Evolutionary conservation across 352 stramenopile species (phyloP).

Genomic region (Globisporangium cylindrosporum): DNA sequence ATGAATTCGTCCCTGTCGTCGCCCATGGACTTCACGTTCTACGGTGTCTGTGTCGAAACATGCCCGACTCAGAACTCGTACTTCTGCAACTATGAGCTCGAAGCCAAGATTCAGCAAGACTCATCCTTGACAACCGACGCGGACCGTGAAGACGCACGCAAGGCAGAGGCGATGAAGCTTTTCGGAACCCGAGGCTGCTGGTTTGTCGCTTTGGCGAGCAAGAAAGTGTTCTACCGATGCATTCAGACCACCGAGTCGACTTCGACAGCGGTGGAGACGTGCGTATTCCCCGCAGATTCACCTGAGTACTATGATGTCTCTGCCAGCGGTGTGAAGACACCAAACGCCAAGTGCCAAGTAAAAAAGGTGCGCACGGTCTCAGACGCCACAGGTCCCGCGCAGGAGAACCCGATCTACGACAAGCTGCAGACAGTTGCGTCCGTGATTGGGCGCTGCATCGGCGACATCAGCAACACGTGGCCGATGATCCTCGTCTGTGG

Average conservation of each 20-base stretch:
- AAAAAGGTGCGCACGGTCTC: slow-evolving; percentile 59
- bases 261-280: slow-evolving; percentile 60
- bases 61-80: slow-evolving; percentile 52
- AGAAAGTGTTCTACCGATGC: slow-evolving; percentile 77
- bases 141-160: slow-evolving; percentile 40
- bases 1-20: slow-evolving; percentile 38
- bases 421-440: slow-evolving; percentile 51
- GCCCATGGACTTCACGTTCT: slow-evolving; percentile 58
- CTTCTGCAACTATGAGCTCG: slow-evolving; percentile 77
- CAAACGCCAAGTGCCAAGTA: slow-evolving; percentile 74
- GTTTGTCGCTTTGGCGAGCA: slow-evolving; percentile 59
- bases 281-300: slow-evolving; percentile 60
- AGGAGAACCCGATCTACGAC: slow-evolving; percentile 74
- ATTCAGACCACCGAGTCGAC: slow-evolving; percentile 67
- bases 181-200: slow-evolving; percentile 49
- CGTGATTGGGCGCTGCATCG: slow-evolving; percentile 56
- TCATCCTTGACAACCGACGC: slow-evolving; percentile 33
- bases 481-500: slow-evolving; percentile 47
- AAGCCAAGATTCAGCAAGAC: slow-evolving; percentile 46
- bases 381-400: slow-evolving; percentile 50
- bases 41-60: slow-evolving; percentile 57
- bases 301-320: slow-evolving; percentile 63
- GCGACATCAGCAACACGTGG: slow-evolving; percentile 66
- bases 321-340: slow-evolving; percentile 37
- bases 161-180: slow-evolving; percentile 36